Evolutionary conservation across 1,284 basidiomycete genomes (phyloP).

Genomic region (Somion occarium): DNA sequence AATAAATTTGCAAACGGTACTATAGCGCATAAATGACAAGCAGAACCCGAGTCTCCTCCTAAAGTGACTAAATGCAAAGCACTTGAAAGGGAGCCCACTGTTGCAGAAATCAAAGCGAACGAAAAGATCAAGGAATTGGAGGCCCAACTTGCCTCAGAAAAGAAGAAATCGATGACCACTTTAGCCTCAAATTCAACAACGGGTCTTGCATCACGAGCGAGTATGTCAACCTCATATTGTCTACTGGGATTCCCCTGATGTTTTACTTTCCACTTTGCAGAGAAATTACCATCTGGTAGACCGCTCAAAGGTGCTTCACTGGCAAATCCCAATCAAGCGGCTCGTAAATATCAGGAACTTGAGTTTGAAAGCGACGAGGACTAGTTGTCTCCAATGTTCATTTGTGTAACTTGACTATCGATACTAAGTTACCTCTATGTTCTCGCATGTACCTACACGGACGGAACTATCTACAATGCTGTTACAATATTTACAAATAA

Average conservation of each 20-base stretch:
- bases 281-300: constrained; percentile 23
- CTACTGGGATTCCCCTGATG: too few relatives aligned
- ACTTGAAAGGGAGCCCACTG: not conserved
- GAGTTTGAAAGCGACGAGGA: constrained; percentile 68
- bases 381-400: constrained; percentile 1
- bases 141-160: constrained; percentile 18
- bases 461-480: not conserved
- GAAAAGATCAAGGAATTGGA: constrained; percentile 25
- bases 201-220: constrained; percentile 16
- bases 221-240: constrained; percentile 9
- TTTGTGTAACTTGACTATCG: not conserved
- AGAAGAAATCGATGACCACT: constrained; percentile 13
- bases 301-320: constrained; percentile 61
- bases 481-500: constrained; percentile 1
- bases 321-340: constrained; percentile 70
- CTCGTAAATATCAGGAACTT: constrained; percentile 58
- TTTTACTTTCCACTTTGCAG: constrained; percentile 15
- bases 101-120: constrained; percentile 13
- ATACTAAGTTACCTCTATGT: not conserved
- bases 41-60: constrained; percentile 1
- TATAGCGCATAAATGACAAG: constrained; percentile 1
- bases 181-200: constrained; percentile 13
- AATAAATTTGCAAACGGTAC: too few relatives aligned
- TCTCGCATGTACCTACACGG: not conserved
- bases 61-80: constrained; percentile 4